phyloP scores from a whole-genome alignment of 176 grass and related monocot genomes.

The Ampelocalamus luodianensis region DNA sequence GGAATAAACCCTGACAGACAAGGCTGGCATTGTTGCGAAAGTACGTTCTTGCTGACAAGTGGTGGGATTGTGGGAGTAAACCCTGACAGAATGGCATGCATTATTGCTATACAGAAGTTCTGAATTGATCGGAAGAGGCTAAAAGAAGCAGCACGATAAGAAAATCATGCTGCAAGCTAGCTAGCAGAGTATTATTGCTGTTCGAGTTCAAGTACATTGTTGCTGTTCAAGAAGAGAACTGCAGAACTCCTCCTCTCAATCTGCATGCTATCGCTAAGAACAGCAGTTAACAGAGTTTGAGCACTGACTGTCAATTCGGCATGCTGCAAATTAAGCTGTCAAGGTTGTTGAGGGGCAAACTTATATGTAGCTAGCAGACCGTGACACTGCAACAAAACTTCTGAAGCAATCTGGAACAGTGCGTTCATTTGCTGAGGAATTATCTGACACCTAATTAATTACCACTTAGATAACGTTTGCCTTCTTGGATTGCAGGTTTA shows the following conservation, averaged over 20 bases:
- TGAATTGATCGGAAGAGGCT: not conserved
- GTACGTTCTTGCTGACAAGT: not conserved
- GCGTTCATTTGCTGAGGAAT: not conserved
- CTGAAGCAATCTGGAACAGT: not conserved
- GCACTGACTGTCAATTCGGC: not conserved
- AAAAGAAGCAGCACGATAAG: not conserved
- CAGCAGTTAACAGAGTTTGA: not conserved
- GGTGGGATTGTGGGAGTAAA: not conserved
- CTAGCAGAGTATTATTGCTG: not conserved
- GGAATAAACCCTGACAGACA: not conserved
- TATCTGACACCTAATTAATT: not conserved
- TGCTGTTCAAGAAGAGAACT: not conserved
- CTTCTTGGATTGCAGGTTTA: not conserved
- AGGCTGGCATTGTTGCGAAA: not conserved
- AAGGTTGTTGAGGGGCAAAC: not conserved
- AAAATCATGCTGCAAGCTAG: too few relatives aligned
- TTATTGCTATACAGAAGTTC: not conserved
- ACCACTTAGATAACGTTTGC: not conserved
- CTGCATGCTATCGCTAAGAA: not conserved
- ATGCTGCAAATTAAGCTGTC: not conserved
- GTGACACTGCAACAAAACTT: not conserved
- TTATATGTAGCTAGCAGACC: not conserved
- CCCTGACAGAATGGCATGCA: not conserved
- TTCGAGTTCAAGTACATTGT: too few relatives aligned
- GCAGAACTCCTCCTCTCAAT: not conserved